Base-by-base conservation (phyloP, 305 asterid genomes). In the Andrographis paniculata region DNA sequence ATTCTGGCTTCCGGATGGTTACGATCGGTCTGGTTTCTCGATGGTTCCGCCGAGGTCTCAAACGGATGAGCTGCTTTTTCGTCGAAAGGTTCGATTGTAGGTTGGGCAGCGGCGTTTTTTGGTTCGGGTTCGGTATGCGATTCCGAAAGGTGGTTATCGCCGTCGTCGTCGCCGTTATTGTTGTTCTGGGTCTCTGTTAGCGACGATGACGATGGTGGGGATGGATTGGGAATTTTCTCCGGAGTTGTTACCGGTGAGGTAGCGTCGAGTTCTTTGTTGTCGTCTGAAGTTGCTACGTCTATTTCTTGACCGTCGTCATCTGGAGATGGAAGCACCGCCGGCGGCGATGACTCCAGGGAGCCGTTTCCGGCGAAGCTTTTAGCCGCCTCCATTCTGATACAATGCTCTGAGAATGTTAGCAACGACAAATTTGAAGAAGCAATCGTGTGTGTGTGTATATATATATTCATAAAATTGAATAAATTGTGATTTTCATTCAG, bases 331-430 rank as follows among this genome's bases (percentile, higher is more conserved):
- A 59, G 40, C 20, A 31, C 47, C 23, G 77, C 64, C 13, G 55
- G 48, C 14, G 51, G 45, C 28, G 67, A 49, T 27, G 73, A 55
- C 43, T 63, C 64, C 21, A 69, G 58, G 24, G 67, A 56, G 57
- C 65, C 69, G 46, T 58, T 63, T 58, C 50, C 79, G 42, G 67
- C 64, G 44, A 50, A 57, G 37, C 17, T 55, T 58, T 70, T 65
- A 56, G 55, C 73, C 53, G 54, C 78, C 65, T 65, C 93, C 93
- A 85, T 85, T 60, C 47, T 18, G 31, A 5, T 35, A 35, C 12
- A 12, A 35, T n/a, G n/a, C n/a, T n/a, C n/a, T n/a, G n/a, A n/a
- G n/a, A n/a, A n/a, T n/a, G n/a, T n/a, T n/a, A n/a, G n/a, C n/a
- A n/a, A n/a, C n/a, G n/a, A n/a, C n/a, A n/a, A n/a, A n/a, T n/a